These are phyloP conservation scores for Nigrospora oryzae DNA, from an alignment of 2,329 filamentous ascomycete species.

Conservation along the genomic window DNA sequence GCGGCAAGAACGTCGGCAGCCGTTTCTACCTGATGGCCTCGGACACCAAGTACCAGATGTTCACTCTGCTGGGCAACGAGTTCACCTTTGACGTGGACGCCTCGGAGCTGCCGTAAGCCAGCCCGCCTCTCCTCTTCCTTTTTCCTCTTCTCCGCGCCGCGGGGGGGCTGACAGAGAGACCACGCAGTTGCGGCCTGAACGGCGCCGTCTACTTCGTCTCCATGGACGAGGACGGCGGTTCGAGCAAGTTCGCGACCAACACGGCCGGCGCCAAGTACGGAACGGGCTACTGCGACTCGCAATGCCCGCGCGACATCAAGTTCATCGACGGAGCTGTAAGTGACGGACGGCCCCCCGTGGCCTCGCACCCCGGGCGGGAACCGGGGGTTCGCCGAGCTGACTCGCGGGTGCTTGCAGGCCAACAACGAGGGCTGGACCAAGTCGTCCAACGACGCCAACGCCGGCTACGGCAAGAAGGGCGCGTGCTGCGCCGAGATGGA, in stretches of 20 bases:
- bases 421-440: conserved; percentile 38
- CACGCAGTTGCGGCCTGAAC: conserved; percentile 46
- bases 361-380: not conserved
- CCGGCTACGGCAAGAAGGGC: conserved; percentile 37
- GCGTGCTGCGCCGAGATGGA: conserved; percentile 53
- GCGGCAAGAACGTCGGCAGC: conserved; percentile 27
- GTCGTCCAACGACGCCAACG: conserved; percentile 37
- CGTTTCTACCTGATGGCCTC: conserved; percentile 49
- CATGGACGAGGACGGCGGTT: conserved; percentile 46
- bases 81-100: conserved; percentile 58
- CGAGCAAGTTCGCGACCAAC: conserved; percentile 33
- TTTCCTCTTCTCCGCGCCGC: not conserved
- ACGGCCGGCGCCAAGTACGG: conserved; percentile 43
- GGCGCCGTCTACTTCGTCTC: conserved; percentile 50
- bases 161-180: not conserved
- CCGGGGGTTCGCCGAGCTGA: not conserved
- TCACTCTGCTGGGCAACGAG: conserved; percentile 50
- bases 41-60: conserved; percentile 46
- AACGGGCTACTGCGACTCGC: conserved; percentile 45
- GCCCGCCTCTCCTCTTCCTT: not conserved
- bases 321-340: conserved; percentile 35
- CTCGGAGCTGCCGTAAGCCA: conserved; percentile 34
- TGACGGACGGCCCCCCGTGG: not conserved
- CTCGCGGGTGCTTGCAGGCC: conserved; percentile 13
- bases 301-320: conserved; percentile 39